These are phyloP conservation scores for Euphorbia celastroides DNA, from an alignment of 441 rosid genomes.

Conservation along the genomic window DNA sequence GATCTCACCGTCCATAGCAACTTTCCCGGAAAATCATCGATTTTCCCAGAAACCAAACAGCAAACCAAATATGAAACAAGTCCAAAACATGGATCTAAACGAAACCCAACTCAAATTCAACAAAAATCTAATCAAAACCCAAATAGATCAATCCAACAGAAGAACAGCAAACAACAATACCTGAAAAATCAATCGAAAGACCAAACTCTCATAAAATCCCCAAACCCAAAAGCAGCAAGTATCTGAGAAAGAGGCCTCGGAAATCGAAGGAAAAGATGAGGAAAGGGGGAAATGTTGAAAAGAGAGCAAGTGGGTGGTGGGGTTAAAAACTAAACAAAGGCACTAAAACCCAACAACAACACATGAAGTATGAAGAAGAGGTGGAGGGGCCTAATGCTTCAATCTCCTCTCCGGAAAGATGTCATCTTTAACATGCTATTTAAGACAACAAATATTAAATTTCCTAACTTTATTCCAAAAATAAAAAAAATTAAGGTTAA, in stretches of 20 bases:
- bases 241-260: neutral
- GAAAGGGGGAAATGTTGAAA: neutral
- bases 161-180: neutral
- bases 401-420: neutral
- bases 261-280: neutral
- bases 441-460: neutral
- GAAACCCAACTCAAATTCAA: neutral
- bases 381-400: neutral
- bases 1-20: slow-evolving; percentile 17
- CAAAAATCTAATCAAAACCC: slow-evolving; percentile 9
- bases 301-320: slow-evolving; percentile 2
- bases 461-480: neutral
- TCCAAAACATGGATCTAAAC: slow-evolving; percentile 19
- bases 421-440: neutral
- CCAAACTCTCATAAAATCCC: neutral
- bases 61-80: slow-evolving; percentile 1
- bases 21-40: neutral
- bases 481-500: neutral
- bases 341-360: slow-evolving; percentile 2
- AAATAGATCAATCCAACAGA: neutral
- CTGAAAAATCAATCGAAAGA: neutral
- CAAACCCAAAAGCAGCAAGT: neutral
- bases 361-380: neutral
- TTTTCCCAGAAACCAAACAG: neutral
- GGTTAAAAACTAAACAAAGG: slow-evolving; percentile 3